Evolutionary conservation across 441 rosid species (phyloP), one percentile per base, ranked within the genome.

Genomic region (Dalechampia spathulata): DNA sequence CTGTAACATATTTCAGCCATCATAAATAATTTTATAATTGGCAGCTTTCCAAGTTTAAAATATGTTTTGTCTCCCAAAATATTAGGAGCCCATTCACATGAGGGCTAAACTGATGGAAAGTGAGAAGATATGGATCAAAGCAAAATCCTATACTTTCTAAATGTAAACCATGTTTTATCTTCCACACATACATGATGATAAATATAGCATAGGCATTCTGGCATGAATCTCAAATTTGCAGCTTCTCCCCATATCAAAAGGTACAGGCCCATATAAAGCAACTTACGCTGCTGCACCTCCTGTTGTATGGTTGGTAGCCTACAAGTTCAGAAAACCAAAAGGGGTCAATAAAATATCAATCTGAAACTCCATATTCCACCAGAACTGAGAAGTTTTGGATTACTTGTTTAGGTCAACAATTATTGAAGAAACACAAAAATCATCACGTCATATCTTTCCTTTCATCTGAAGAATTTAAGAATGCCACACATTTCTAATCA

Each of bases 241-340:
- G 99, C 93, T 77, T 93, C 99, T 25, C 99, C 99, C 99, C 99
- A 93, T 49, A 93, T 93, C 55, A 94, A 77, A 68, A 94, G 98
- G 81, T 86, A 90, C 25, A 94, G 72, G 49, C 90, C 97, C 97
- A 94, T 90, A 75, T 94, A 94, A 7, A 94, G 71, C 71, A 94
- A 75, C 57, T 90, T 94, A 26, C 99, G 85, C 62, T 94, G 99
- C 67, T 94, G 99, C 78, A 94, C 92, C 70, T 94, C 99, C 73
- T 94, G 99, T 34, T 94, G 99, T 67, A 90, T 94, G 20, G 96
- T 90, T 16, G 99, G 99, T 69, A 94, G 74, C 99, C 99, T 94
- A 73, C 72, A 76, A 64, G 41, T 49, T 49, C 42, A 55, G 52
- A 67, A 49, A 56, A 51, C 37, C 34, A 20, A 59, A 28, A 44